Conservation (phyloP, 2,329 filamentous ascomycete genomes). For the Blastomyces parvus region DNA sequence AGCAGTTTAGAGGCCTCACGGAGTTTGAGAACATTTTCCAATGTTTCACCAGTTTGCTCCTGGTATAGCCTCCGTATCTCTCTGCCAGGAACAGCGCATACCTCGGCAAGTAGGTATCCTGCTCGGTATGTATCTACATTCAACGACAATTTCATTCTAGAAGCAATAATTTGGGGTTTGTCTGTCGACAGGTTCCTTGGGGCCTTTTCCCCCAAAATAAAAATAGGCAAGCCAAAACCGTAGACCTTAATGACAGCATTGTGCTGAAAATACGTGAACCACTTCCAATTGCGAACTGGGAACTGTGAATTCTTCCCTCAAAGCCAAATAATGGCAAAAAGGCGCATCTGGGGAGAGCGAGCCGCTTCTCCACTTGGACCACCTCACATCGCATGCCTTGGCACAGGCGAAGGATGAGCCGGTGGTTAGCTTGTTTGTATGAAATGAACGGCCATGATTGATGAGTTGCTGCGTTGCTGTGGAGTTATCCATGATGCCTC, state of each 20-base stretch:
- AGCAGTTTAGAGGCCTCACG: too few relatives aligned
- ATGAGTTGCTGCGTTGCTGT: not conserved
- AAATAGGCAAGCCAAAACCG: too few relatives aligned
- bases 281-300: not conserved
- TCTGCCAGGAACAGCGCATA: too few relatives aligned
- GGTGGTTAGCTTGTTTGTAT: too few relatives aligned
- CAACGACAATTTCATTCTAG: not conserved
- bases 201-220: too few relatives aligned
- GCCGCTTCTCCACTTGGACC: too few relatives aligned
- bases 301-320: not conserved
- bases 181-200: too few relatives aligned
- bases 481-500: not conserved
- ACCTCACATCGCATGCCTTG: not conserved
- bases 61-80: too few relatives aligned
- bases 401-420: not conserved
- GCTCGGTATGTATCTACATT: not conserved
- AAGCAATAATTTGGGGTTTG: not conserved
- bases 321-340: not conserved
- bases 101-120: too few relatives aligned
- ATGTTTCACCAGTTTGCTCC: too few relatives aligned
- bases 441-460: not conserved
- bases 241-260: not conserved
- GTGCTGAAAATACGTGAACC: not conserved
- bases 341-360: not conserved
- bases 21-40: too few relatives aligned